Conservation (phyloP, 805 yeast species). For the Blastobotrys robertii region DNA sequence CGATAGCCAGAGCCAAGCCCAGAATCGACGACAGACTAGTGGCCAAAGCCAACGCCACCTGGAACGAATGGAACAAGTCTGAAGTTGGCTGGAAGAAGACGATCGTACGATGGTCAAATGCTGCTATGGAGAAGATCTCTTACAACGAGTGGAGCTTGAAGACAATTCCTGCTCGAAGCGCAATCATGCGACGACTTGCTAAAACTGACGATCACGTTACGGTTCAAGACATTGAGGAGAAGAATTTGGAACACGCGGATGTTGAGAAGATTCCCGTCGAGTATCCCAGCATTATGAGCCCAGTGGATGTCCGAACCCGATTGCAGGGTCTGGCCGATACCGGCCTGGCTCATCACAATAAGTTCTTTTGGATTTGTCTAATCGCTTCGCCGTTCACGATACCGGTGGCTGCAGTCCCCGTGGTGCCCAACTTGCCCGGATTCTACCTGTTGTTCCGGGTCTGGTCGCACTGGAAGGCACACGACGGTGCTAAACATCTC, state of each 20-base stretch:
- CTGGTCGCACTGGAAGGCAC: slow-evolving; percentile 77
- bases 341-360: slow-evolving; percentile 45
- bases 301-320: slow-evolving; percentile 28
- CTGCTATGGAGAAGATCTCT: slow-evolving; percentile 52
- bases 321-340: slow-evolving; percentile 34
- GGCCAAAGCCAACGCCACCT: slow-evolving; percentile 42
- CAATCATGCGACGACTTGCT: slow-evolving; percentile 44
- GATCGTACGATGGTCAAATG: slow-evolving; percentile 45
- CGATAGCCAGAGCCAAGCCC: slow-evolving; percentile 28
- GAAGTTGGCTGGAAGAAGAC: slow-evolving; percentile 45
- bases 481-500: slow-evolving; percentile 63
- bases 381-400: slow-evolving; percentile 64
- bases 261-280: slow-evolving; percentile 30
- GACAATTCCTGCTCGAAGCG: slow-evolving; percentile 61
- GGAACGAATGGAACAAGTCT: slow-evolving; percentile 54
- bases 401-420: slow-evolving; percentile 73
- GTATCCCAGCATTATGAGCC: slow-evolving; percentile 36
- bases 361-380: slow-evolving; percentile 43
- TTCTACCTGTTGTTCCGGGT: slow-evolving; percentile 72
- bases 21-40: slow-evolving; percentile 36
- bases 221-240: slow-evolving; percentile 10
- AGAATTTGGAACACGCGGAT: slow-evolving; percentile 11
- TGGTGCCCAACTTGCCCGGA: slow-evolving; percentile 90
- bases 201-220: slow-evolving; percentile 19
- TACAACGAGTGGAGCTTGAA: slow-evolving; percentile 72